Base-by-base conservation (phyloP, 345 rosid species). In the Euphorbia peplus region DNA sequence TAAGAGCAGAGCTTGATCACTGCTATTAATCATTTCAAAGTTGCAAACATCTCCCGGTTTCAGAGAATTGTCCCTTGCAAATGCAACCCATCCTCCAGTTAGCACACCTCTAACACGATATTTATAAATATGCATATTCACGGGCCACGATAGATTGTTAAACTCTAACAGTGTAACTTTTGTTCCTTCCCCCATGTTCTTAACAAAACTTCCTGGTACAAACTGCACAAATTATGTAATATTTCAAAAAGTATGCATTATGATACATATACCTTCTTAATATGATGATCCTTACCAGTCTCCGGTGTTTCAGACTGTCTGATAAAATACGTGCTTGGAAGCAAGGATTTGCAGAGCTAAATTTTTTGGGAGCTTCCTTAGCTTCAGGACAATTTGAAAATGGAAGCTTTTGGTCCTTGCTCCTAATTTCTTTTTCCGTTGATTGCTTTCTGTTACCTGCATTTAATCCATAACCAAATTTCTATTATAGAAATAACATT, bases 21-120 rank as follows among this genome's bases (percentile, higher is more conserved):
- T n/a, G n/a, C 1, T 8, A 21, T 37, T 11, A 39, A 61, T 3
- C 0, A 61, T 15, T 28, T 61, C 48, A 25, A 51, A n/a, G 16
- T 11, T n/a, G 28, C 55, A 35, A 48, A 37, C 63, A 48, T 60
- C 50, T 61, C 65, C 65, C 2, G 4, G 1, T 21, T 13, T 15
- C 18, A 61, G 48, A 8, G 48, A 61, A 39, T 61, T 61, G 22
- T 39, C 65, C 30, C 22, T 37, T 39, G 65, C 65, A 61, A 61
- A 61, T 61, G 24, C 7, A 3, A 5, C 0, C 65, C 65, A 61
- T 19, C 65, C 50, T 11, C 7, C n/a, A 37, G 28, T 1, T 3
- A 61, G 13, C 41, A 9, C 5, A 24, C 30, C 32, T 10, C 8
- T 3, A 1, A 9, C 18, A 5, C 19, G 4, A 18, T 21, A 2